phyloP scores from a whole-genome alignment of 352 stramenopile species.

The Phytophthora pinifolia region DNA sequence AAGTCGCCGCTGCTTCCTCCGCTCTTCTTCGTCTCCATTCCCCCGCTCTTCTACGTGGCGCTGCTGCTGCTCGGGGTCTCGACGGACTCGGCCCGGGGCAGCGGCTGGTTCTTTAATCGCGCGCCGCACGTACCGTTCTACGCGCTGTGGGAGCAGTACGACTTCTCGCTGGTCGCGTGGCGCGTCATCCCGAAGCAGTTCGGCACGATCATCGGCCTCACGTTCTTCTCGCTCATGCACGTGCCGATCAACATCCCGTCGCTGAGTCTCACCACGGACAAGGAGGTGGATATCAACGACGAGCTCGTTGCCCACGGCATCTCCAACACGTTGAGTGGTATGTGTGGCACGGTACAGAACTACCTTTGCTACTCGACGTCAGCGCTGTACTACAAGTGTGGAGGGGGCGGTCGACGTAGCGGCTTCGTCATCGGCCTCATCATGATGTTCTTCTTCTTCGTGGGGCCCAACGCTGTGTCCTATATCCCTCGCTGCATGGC shows the following conservation, averaged over 20 bases:
- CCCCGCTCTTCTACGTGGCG: slow-evolving; percentile 71
- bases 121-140: slow-evolving; percentile 74
- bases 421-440: slow-evolving; percentile 62
- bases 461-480: slow-evolving; percentile 80
- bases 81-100: slow-evolving; percentile 51
- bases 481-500: slow-evolving; percentile 93
- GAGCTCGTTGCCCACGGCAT: slow-evolving; percentile 93
- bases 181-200: slow-evolving; percentile 71
- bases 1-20: slow-evolving; percentile 70
- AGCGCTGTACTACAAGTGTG: slow-evolving; percentile 89
- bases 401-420: slow-evolving; percentile 67
- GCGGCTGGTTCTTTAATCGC: slow-evolving; percentile 79
- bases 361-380: slow-evolving; percentile 91
- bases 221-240: slow-evolving; percentile 94
- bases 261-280: slow-evolving; percentile 77
- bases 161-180: slow-evolving; percentile 68
- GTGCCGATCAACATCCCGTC: slow-evolving; percentile 96
- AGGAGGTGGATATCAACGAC: slow-evolving; percentile 92
- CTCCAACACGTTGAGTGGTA: slow-evolving; percentile 87
- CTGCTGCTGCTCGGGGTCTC: slow-evolving; percentile 55
- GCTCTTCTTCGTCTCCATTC: slow-evolving; percentile 82
- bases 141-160: slow-evolving; percentile 73
- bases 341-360: slow-evolving; percentile 90
- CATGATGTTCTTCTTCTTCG: slow-evolving; percentile 88
- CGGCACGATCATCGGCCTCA: slow-evolving; percentile 84